phyloP scores from a whole-genome alignment of 2,329 filamentous ascomycete species.

The Tolypocladium cylindrosporum region DNA sequence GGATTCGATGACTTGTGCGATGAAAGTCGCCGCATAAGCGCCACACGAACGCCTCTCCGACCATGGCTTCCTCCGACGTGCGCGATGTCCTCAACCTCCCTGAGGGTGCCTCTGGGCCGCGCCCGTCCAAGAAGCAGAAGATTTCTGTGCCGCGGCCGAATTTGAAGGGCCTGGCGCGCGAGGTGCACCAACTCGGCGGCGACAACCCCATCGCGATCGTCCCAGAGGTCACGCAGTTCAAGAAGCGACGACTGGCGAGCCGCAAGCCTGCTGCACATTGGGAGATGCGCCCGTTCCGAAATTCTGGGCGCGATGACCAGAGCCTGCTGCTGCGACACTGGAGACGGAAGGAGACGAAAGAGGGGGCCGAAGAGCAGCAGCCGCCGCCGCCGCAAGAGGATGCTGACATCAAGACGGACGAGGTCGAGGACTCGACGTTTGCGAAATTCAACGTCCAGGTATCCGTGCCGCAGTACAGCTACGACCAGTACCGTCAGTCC shows the following conservation, averaged over 20 bases:
- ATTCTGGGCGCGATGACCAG: slow-evolving; percentile 63
- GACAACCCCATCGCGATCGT: slow-evolving; percentile 60
- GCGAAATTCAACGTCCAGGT: slow-evolving; percentile 82
- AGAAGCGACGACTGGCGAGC: slow-evolving; percentile 44
- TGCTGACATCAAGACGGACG: slow-evolving; percentile 14
- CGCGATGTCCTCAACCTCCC: slow-evolving; percentile 82
- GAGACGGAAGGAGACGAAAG: slow-evolving; percentile 49
- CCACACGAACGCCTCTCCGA: slow-evolving; percentile 9
- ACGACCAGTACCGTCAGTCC: slow-evolving; percentile 73
- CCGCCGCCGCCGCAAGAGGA: slow-evolving; percentile 19
- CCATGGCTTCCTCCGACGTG: slow-evolving; percentile 68
- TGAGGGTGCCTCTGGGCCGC: slow-evolving; percentile 36
- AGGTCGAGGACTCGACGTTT: slow-evolving; percentile 54
- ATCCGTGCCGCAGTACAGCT: slow-evolving; percentile 69
- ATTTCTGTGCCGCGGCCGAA: slow-evolving; percentile 48
- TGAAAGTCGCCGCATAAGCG: slow-evolving; percentile 9
- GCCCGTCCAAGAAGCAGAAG: slow-evolving; percentile 68
- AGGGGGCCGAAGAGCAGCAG: slow-evolving; percentile 16
- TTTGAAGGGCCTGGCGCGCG: slow-evolving; percentile 53
- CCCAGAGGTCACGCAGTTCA: slow-evolving; percentile 48
- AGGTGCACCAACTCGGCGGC: slow-evolving; percentile 55
- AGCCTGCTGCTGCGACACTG: slow-evolving; percentile 67
- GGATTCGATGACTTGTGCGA: slow-evolving; percentile 10
- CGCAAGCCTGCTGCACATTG: slow-evolving; percentile 50
- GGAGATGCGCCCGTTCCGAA: slow-evolving; percentile 63